Percentiles rank a stretch among this genome's conserved stretches.
These are phyloP conservation scores for Aspergillus carlsbadensis DNA, from an alignment of 495 filamentous ascomycete genomes.

Conservation along the genomic window DNA sequence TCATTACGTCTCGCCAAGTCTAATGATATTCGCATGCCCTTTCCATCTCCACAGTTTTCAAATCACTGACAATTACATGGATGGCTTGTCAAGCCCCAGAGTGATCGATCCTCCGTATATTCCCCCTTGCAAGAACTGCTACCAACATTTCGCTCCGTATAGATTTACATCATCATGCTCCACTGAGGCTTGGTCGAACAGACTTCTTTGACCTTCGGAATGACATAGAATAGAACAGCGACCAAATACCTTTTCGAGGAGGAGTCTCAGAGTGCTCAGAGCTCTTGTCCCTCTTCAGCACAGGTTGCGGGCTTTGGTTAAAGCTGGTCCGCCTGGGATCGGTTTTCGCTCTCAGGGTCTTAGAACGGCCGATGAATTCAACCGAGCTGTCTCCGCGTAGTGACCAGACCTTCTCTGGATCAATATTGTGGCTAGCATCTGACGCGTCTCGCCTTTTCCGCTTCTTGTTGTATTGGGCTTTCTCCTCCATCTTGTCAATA, in stretches of 20 bases:
- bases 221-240: constrained; percentile 24
- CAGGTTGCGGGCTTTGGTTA: background rate
- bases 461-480: background rate
- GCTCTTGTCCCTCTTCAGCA: constrained; percentile 2
- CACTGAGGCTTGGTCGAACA: constrained; percentile 14
- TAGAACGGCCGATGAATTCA: constrained; percentile 8
- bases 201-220: constrained; percentile 14
- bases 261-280: constrained; percentile 4
- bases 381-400: background rate
- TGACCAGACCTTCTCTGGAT: constrained; percentile 1
- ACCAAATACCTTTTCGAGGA: constrained; percentile 17
- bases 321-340: background rate
- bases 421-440: background rate
- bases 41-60: background rate
- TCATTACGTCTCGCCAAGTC: constrained; percentile 22
- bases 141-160: background rate
- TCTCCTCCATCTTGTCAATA: constrained; percentile 15
- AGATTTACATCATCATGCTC: constrained; percentile 21
- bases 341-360: constrained; percentile 11
- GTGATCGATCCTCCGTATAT: background rate
- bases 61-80: constrained; percentile 4
- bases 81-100: background rate
- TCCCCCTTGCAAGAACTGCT: constrained; percentile 13
- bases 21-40: constrained; percentile 10
- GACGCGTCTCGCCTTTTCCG: constrained; percentile 3